Percentiles rank a stretch among this genome's conserved stretches.
phyloP scores from a whole-genome alignment of 169 alveolate species.

The Plasmodium gonderi region DNA sequence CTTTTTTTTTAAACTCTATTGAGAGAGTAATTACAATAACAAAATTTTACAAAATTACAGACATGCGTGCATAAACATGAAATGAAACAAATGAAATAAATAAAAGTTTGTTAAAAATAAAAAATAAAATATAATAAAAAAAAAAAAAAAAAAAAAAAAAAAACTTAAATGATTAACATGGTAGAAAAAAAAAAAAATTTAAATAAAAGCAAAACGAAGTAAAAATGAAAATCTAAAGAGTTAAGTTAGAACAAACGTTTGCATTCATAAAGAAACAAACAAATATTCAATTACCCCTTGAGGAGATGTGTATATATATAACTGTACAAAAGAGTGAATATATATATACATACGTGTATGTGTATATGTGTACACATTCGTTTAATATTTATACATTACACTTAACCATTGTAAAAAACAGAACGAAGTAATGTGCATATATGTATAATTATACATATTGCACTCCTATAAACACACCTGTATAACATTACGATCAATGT shows the following conservation, averaged over 20 bases:
- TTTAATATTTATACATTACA: too few relatives aligned
- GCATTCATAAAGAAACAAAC: conserved; percentile 39
- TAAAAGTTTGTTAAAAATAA: not conserved
- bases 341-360: conserved; percentile 18
- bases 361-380: not conserved
- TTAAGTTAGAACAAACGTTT: conserved; percentile 11
- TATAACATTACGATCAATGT: not conserved
- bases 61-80: conserved; percentile 40
- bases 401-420: too few relatives aligned
- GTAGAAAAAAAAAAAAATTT: conserved; percentile 9
- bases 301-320: not conserved
- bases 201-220: conserved; percentile 1
- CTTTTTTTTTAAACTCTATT: conserved; percentile 1
- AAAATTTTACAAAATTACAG: not conserved
- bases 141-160: conserved; percentile 27
- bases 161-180: conserved; percentile 9
- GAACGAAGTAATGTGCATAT: not conserved
- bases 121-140: not conserved
- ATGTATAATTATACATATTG: not conserved
- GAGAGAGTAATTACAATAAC: conserved; percentile 54
- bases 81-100: conserved; percentile 11
- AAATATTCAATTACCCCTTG: conserved; percentile 1
- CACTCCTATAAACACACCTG: not conserved
- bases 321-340: not conserved
- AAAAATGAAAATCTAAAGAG: conserved; percentile 19